Evolutionary conservation across 495 filamentous ascomycete genomes (phyloP), one percentile per base, ranked within the genome.

Genomic region (Talaromyces borbonicus): DNA sequence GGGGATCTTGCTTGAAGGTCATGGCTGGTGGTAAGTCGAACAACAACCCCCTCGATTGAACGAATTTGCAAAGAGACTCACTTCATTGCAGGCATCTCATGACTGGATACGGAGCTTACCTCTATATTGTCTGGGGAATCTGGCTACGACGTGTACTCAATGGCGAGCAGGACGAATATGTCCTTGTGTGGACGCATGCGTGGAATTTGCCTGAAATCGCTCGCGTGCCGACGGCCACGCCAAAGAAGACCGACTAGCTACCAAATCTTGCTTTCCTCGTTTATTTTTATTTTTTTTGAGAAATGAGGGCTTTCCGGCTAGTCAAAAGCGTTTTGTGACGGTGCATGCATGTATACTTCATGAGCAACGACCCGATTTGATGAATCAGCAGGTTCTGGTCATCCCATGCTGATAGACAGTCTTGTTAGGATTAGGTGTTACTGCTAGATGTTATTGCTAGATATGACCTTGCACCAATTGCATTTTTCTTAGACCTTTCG

Each of bases 1-100:
- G 92, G 86, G 90, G 1, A 74, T 93, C 7, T 46, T 96, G 8
- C 66, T 95, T 2, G 92, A 97, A 63, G 90, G 88, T 0, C 92
- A 98, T 69, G 92, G 88, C 8, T 97, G 92, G 92, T 98, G 92
- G 90, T 92, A 82, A 66, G 78, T 80, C 22, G 24, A 3, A 22
- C 3, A n/a, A n/a, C n/a, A n/a, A n/a, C n/a, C n/a, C n/a, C n/a
- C n/a, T n/a, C n/a, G n/a, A n/a, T n/a, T n/a, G n/a, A n/a, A n/a
- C n/a, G n/a, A n/a, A n/a, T n/a, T n/a, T n/a, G n/a, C n/a, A 12
- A 42, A 53, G 19, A 24, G 11, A 31, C 43, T 42, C 19, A 32
- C 20, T 38, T 55, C 23, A 16, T 42, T 50, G 8, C 47, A 81
- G 78, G 79, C 80, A 84, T 58, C 53, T 81, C 7, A 77, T 83